These are phyloP conservation scores for Ophiostoma pallidulum DNA, from an alignment of 2,329 filamentous ascomycete species.

Conservation along the genomic window DNA sequence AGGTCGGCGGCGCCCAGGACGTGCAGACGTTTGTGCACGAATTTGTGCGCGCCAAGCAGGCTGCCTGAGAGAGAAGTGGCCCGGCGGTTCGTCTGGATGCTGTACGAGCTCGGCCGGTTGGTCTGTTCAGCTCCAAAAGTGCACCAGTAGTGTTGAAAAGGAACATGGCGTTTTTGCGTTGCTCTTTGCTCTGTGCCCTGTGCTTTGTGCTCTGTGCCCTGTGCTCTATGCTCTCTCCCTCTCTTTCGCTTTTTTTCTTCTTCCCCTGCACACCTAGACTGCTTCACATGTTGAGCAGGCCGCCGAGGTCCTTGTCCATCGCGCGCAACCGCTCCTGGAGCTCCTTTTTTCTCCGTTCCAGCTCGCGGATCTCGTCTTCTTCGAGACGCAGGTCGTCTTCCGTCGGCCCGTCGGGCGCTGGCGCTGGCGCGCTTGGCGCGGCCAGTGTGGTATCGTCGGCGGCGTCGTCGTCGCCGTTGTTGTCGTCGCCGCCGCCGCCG, in stretches of 20 bases:
- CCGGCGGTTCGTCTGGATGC: no score
- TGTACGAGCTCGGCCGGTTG: no score
- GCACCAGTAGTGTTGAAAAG: no score
- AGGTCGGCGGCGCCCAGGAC: conserved; percentile 64
- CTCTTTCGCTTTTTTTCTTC: not conserved
- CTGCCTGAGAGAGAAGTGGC: not conserved
- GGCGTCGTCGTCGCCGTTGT: conserved; percentile 38
- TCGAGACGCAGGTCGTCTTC: conserved; percentile 60
- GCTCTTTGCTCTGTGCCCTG: not conserved
- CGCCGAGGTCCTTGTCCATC: conserved; percentile 49
- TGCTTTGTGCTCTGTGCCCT: not conserved
- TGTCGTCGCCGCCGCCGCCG: conserved; percentile 42
- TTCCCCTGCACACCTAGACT: no score
- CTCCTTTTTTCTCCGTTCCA: conserved; percentile 48
- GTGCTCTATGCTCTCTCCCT: not conserved
- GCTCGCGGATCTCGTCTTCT: conserved; percentile 53
- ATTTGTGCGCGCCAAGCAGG: conserved; percentile 44
- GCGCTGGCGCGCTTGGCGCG: no score
- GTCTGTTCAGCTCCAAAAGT: no score
- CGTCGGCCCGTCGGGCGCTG: conserved; percentile 35
- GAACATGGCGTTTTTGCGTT: not conserved
- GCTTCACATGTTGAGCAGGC: conserved; percentile 43
- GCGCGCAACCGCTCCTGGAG: conserved; percentile 41
- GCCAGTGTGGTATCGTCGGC: no score
- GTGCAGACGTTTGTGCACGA: conserved; percentile 54